Evolutionary conservation across 164 flowering plant genomes (phyloP), one percentile per base, ranked within the genome.

Genomic region (Paratinospora sagittata): DNA sequence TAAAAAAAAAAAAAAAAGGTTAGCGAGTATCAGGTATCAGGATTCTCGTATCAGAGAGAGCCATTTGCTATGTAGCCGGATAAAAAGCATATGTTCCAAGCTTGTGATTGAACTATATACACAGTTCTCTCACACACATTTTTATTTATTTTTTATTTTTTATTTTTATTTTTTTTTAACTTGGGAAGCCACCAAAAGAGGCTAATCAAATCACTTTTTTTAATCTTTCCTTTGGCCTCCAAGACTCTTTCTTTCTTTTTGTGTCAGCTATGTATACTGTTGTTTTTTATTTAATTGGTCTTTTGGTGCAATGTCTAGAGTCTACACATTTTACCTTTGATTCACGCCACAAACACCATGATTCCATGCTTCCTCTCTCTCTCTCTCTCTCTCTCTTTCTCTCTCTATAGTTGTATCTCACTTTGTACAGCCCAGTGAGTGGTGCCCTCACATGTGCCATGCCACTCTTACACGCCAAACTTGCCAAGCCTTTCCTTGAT

Each of bases 261-360:
- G 27, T 63, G 65, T n/a, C 41, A n/a, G 39, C 57, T 71, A 52
- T 5, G 13, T 43, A 13, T 43, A 16, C 21, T 6, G 45, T 2
- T 45, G 64, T 71, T 70, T 57, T 14, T 34, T 63, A 36, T 65
- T 55, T 14, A 55, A 55, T 55, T 63, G 11, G 63, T 71, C 21
- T 37, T 17, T 65, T 24, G 65, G 7, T 64, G 26, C 8, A 55
- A n/a, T 27, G 21, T 27, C 65, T 37, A 19, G 45, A 66, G 39
- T 19, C 55, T 3, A 9, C 55, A 11, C 21, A 24, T 21, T 41
- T 66, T 47, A 27, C 24, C 75, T 66, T 66, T 66, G 75, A 37
- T 55, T 73, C 66, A 66, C 57, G 66, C 75, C 27, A 41, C 52
- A 73, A 73, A 73, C 70, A 37, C 69, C 75, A 66, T 73, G 70